Evolutionary conservation across 1,284 basidiomycete species (phyloP), one percentile per base, ranked within the genome.

Genomic region (Naganishia sp.): DNA sequence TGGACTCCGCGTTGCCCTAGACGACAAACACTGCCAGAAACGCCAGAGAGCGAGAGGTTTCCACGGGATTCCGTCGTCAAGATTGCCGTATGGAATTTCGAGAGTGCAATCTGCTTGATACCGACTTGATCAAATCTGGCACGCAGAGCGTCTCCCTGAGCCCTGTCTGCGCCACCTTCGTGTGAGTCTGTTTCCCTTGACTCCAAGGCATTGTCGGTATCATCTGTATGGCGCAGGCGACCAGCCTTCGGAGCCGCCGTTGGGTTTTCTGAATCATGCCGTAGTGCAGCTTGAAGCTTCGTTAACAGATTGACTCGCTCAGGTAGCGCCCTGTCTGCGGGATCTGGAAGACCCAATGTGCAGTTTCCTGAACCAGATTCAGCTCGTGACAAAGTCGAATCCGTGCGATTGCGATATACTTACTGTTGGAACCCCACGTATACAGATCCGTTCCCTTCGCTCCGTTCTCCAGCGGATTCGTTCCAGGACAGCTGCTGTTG

Each of bases 341-440:
- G 86, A 72, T 95, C 90, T 2, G 88, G 88, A 18, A 90, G 83
- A 3, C 94, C 95, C 15, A 99, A 85, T 0, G 88, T 84, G 32
- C 89, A 90, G 78, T 94, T 94, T 70, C 75, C 76, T 77, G 31
- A 25, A 4, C 18, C 15, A 21, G 23, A 32, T n/a, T 32, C 17
- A 25, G 88, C 88, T 65, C 50, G 55, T 31, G 35, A 41, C 18
- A 31, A 17, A 9, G 45, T 67, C 49, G 50, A 50, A 55, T 6
- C 32, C 32, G 32, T 10, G 28, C 56, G 70, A 74, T 66, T 4
- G 28, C 13, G n/a, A 39, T 32, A 7, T 69, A 82, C 77, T 79
- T 79, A 70, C 83, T 85, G 75, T 98, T 99, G 17, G 85, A 83
- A 17, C 96, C 96, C 95, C 95, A 99, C 0, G 90, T 92, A 72